Evolutionary conservation across 176 grass and related monocot genomes (phyloP).

Genomic region (Oryza brachyantha): DNA sequence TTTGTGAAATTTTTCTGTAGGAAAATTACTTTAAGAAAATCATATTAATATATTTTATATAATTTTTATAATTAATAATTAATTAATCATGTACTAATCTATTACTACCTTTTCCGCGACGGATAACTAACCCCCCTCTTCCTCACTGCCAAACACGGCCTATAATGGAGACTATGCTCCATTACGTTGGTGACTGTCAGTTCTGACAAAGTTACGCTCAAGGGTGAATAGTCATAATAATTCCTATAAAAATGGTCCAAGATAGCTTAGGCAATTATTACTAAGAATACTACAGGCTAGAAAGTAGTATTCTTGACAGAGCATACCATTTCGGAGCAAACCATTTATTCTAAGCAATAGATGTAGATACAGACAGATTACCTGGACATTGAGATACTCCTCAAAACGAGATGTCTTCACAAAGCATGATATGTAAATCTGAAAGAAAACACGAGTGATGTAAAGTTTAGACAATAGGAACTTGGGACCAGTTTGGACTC

Average conservation of each 20-base stretch:
- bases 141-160: no score
- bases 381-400: slow-evolving; percentile 94
- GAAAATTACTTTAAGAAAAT: no score
- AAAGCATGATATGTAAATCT: slow-evolving; percentile 94
- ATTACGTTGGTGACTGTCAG: background rate
- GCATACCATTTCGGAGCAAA: background rate
- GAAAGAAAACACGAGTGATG: slow-evolving; percentile 33
- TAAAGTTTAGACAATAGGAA: background rate
- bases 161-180: background rate
- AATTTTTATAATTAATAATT: no score
- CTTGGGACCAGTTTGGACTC: no score
- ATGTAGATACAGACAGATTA: slow-evolving; percentile 33
- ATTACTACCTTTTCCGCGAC: no score
- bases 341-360: slow-evolving; percentile 2
- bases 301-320: background rate
- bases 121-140: no score
- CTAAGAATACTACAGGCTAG: background rate
- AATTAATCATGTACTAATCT: no score
- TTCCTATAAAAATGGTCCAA: background rate
- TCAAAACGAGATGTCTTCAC: slow-evolving; percentile 95
- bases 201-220: background rate
- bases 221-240: background rate
- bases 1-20: no score
- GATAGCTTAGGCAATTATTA: background rate
- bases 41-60: no score